These are phyloP conservation scores for Cyclanthera cordifolia DNA, from an alignment of 306 rosid species.

Conservation along the genomic window DNA sequence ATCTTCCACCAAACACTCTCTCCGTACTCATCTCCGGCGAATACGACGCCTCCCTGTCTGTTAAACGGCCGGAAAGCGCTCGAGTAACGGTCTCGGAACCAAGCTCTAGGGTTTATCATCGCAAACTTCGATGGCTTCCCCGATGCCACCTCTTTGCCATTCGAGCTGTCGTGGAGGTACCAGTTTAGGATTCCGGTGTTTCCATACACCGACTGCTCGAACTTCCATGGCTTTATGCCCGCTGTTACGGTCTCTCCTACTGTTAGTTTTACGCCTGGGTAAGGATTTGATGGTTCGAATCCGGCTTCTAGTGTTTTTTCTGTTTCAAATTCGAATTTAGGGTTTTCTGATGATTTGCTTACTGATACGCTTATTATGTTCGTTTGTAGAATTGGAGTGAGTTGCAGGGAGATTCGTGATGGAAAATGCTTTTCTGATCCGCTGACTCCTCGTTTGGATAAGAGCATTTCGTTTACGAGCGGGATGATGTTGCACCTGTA, in stretches of 20 bases:
- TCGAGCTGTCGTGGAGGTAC: conserved; percentile 64
- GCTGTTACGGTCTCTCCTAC: conserved; percentile 51
- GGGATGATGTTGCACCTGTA: conserved; percentile 51
- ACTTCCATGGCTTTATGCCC: conserved; percentile 79
- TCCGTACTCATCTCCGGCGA: conserved; percentile 82
- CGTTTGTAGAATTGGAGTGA: conserved; percentile 57
- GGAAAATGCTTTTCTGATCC: conserved; percentile 72
- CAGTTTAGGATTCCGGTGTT: conserved; percentile 69
- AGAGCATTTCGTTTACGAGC: conserved; percentile 53
- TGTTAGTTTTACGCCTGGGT: conserved; percentile 43
- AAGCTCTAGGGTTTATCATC: conserved; percentile 57
- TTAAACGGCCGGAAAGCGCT: conserved; percentile 78
- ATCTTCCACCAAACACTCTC: conserved; percentile 76
- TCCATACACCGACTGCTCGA: conserved; percentile 64
- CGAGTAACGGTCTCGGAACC: conserved; percentile 70
- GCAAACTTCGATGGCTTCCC: conserved; percentile 61
- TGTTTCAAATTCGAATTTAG: conserved; percentile 40
- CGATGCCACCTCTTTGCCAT: conserved; percentile 69
- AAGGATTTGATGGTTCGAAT: conserved; percentile 47
- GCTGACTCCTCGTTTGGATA: conserved; percentile 64
- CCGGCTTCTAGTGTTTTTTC: conserved; percentile 66
- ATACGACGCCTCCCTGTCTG: conserved; percentile 74
- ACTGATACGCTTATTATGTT: conserved; percentile 60
- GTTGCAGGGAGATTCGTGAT: conserved; percentile 59
- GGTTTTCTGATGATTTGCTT: conserved; percentile 76